Evolutionary conservation across 257 asterid genomes (phyloP), one percentile per base, ranked within the genome.

Genomic region (Orobanche coerulescens): DNA sequence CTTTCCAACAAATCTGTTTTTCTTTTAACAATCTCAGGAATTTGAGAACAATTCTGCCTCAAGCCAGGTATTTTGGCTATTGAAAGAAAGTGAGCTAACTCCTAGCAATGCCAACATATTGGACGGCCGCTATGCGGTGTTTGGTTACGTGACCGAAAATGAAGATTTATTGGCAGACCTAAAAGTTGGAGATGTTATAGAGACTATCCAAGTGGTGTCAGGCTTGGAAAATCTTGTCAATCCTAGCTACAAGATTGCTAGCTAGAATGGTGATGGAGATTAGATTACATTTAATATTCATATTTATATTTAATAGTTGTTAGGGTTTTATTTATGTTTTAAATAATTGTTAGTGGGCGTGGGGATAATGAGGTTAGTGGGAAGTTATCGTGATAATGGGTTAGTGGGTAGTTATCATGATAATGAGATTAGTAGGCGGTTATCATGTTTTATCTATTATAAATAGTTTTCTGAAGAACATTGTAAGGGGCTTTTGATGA

Each of bases 221-320:
- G 99, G 99, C 60, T 59, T 89, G 68, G 95, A 93, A 65, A 86
- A 93, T 75, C 96, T 93, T 65, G 96, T 57, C 30, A 93, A 93
- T 65, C 99, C 99, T 7, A 93, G 88, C 90, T 93, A 93, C 85
- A 84, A 93, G 87, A 89, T 93, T 70, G 96, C 96, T 48, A 87
- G 87, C 58, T 91, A 91, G 82, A 26, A 2, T 2, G 44, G n/a
- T 39, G 2, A n/a, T n/a, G n/a, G n/a, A n/a, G n/a, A n/a, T n/a
- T n/a, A n/a, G n/a, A n/a, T n/a, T n/a, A n/a, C n/a, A n/a, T n/a
- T n/a, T n/a, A n/a, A n/a, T n/a, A n/a, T n/a, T n/a, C n/a, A n/a
- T n/a, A n/a, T n/a, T n/a, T n/a, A n/a, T n/a, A n/a, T n/a, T n/a
- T n/a, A n/a, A n/a, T n/a, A n/a, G n/a, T n/a, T n/a, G n/a, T n/a